Conservation (phyloP, 1,284 basidiomycete species). For the Marasmius tenuissimus region DNA sequence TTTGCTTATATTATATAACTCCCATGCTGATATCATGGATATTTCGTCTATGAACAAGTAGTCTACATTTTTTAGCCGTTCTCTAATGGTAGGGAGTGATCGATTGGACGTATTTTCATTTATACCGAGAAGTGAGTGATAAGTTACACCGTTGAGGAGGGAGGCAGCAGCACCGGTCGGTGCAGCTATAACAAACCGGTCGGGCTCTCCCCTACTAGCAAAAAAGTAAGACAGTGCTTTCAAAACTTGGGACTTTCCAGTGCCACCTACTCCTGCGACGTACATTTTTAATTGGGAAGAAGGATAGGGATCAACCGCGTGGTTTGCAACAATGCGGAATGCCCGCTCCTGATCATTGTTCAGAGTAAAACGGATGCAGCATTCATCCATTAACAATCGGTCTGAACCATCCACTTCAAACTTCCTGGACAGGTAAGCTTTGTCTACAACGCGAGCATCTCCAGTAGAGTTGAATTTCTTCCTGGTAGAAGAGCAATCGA, state of each 20-base stretch:
- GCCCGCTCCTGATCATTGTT: conserved; percentile 30
- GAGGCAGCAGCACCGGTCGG: conserved; percentile 33
- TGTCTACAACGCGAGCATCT: conserved; percentile 14
- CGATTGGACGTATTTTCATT: conserved; percentile 2
- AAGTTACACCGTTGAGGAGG: conserved; percentile 26
- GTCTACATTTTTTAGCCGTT: neutral
- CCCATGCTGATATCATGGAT: neutral
- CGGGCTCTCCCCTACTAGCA: conserved; percentile 16
- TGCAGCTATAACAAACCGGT: conserved; percentile 29
- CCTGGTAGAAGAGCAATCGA: neutral
- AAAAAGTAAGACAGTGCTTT: conserved; percentile 33
- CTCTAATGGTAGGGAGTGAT: neutral
- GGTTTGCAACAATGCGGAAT: conserved; percentile 25
- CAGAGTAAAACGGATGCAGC: conserved; percentile 15
- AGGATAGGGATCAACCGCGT: conserved; percentile 18
- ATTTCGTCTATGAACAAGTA: neutral
- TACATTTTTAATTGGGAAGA: conserved; percentile 6
- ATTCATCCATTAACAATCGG: conserved; percentile 3
- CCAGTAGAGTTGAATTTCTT: neutral
- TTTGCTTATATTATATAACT: neutral
- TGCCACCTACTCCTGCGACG: conserved; percentile 10
- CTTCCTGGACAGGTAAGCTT: conserved; percentile 9
- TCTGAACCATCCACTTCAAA: conserved; percentile 3
- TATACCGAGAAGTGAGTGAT: conserved; percentile 27
- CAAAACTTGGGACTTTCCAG: conserved; percentile 43